Evolutionary conservation across 148 eudicot genomes (phyloP).

Genomic region (Pouteria glomerata): DNA sequence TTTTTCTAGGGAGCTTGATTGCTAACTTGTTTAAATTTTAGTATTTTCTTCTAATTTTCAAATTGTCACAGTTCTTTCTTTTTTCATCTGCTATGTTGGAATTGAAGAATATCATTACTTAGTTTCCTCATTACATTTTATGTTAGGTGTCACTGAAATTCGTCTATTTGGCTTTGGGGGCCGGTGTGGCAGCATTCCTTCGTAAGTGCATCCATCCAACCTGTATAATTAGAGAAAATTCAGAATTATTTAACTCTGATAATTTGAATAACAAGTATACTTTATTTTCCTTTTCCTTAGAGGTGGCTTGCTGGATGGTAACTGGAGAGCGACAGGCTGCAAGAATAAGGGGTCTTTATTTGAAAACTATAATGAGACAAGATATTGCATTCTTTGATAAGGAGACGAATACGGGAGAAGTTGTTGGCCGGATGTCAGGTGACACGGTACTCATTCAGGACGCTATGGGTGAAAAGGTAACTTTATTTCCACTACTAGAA

Average conservation of each 20-base stretch:
- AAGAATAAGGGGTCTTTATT: constrained; percentile 52
- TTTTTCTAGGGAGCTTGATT: background rate
- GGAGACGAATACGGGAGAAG: constrained; percentile 65
- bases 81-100: background rate
- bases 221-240: too few relatives aligned
- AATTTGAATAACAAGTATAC: background rate
- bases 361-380: constrained; percentile 54
- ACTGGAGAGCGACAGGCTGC: constrained; percentile 79
- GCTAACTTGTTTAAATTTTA: background rate
- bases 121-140: background rate
- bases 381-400: constrained; percentile 58
- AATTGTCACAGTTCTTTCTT: background rate
- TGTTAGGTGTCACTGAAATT: constrained; percentile 5
- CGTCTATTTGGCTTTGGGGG: constrained; percentile 54
- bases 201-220: constrained; percentile 32
- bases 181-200: constrained; percentile 44
- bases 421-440: constrained; percentile 67
- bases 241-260: background rate
- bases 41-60: background rate
- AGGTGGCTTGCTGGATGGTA: constrained; percentile 75
- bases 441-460: constrained; percentile 74
- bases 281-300: constrained; percentile 16
- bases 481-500: background rate
- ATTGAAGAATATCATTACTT: background rate
- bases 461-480: constrained; percentile 82